A percentile compares a stretch with the other conserved stretches of the same genome.
Evolutionary conservation across 192 early-diverging fungal species (phyloP).

Genomic region (Thamnidium elegans): DNA sequence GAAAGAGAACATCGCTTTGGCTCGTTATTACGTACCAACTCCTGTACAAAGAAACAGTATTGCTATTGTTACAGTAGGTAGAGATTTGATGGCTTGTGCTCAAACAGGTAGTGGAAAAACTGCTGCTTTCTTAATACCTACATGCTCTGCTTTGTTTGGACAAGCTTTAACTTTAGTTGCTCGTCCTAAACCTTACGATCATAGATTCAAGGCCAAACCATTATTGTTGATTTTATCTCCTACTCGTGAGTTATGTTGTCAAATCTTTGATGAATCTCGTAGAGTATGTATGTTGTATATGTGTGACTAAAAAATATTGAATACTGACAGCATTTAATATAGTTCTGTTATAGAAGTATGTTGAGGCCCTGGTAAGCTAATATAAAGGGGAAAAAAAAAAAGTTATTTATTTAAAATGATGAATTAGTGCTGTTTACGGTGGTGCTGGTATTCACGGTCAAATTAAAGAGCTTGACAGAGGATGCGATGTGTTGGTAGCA

Average conservation of each 20-base stretch:
- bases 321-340: not conserved
- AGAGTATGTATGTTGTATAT: constrained; percentile 55
- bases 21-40: constrained; percentile 65
- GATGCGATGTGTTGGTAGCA: constrained; percentile 85
- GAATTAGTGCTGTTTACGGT: constrained; percentile 41
- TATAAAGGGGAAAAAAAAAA: not conserved
- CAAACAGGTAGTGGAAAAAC: constrained; percentile 78
- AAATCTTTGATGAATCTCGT: constrained; percentile 76
- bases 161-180: constrained; percentile 26
- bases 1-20: constrained; percentile 63
- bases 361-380: constrained; percentile 54
- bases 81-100: constrained; percentile 85
- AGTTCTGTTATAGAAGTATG: constrained; percentile 31
- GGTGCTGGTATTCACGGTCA: constrained; percentile 63
- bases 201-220: constrained; percentile 15
- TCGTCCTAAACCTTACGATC: not conserved
- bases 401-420: not conserved
- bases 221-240: constrained; percentile 76
- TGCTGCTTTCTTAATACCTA: constrained; percentile 78
- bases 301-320: not conserved
- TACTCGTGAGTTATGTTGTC: constrained; percentile 86
- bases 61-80: constrained; percentile 53
- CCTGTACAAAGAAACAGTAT: constrained; percentile 70
- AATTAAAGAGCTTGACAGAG: constrained; percentile 41
- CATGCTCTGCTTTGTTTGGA: constrained; percentile 60